Evolutionary conservation across 148 eudicot species (phyloP).

Genomic region (Vaccinium corymbosum): DNA sequence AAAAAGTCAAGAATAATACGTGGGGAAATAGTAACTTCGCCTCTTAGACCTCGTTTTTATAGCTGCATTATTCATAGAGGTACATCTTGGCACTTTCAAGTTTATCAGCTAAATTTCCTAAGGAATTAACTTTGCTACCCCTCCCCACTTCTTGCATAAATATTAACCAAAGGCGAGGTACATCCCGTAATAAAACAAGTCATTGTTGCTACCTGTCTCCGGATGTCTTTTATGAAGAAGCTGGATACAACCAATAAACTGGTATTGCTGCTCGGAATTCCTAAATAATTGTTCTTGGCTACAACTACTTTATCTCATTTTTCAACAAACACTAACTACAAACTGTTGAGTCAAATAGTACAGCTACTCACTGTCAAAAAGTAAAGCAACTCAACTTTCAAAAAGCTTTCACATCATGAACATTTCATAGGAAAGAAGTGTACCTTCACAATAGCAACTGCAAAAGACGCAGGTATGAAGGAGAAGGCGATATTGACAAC

Average conservation of each 20-base stretch:
- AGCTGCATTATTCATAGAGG: not conserved
- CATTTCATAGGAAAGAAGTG: not conserved
- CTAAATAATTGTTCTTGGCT: not conserved
- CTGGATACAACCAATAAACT: not conserved
- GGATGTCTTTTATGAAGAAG: no score
- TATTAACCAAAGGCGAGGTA: not conserved
- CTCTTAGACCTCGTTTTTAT: not conserved
- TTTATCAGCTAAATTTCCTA: not conserved
- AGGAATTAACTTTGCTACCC: not conserved
- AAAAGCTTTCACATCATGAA: not conserved
- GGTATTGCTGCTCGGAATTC: not conserved
- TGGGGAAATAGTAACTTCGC: not conserved
- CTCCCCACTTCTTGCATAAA: not conserved
- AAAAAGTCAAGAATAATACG: not conserved
- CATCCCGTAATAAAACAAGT: not conserved
- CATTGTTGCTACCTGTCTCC: no score
- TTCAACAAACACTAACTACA: not conserved
- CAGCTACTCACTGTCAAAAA: not conserved
- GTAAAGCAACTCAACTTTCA: not conserved
- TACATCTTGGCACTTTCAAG: not conserved
- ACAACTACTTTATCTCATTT: not conserved
- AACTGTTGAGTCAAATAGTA: not conserved
- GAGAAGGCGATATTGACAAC: constrained; percentile 84
- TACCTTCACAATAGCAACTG: constrained; percentile 97
- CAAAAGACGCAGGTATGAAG: constrained; percentile 95